phyloP scores from a whole-genome alignment of 2,329 filamentous ascomycete species.

The Huntiella savannae region DNA sequence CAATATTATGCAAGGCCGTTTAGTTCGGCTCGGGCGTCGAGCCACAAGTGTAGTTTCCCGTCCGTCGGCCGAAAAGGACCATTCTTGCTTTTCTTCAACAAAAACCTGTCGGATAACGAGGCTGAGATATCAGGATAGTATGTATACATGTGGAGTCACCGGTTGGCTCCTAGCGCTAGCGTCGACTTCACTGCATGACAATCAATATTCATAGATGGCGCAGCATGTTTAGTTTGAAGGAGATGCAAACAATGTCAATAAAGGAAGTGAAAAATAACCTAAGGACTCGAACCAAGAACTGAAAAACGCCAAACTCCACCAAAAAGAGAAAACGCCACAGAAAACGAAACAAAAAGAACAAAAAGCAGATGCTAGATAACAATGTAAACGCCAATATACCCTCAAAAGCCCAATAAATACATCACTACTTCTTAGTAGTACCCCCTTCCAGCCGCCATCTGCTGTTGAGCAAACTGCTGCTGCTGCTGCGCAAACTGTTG shows the following conservation, averaged over 20 bases:
- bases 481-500: conserved; percentile 15
- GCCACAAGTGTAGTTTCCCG: no score
- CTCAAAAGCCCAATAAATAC: conserved; percentile 4
- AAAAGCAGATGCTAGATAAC: not conserved
- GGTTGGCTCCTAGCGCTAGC: not conserved
- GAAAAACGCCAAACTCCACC: not conserved
- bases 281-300: not conserved
- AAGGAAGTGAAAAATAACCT: not conserved
- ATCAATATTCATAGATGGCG: no score
- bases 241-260: not conserved
- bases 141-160: not conserved
- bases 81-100: no score
- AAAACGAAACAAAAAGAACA: not conserved
- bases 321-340: conserved; percentile 1
- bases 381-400: conserved; percentile 3
- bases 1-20: no score
- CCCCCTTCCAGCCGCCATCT: not conserved
- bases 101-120: no score
- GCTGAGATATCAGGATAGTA: not conserved
- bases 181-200: no score
- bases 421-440: not conserved
- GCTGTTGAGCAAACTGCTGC: not conserved
- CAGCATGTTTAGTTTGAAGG: not conserved
- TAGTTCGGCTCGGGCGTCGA: no score
- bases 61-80: no score